These are phyloP conservation scores for Sugiyamaella japonica DNA, from an alignment of 1,139 yeast species.

Conservation along the genomic window DNA sequence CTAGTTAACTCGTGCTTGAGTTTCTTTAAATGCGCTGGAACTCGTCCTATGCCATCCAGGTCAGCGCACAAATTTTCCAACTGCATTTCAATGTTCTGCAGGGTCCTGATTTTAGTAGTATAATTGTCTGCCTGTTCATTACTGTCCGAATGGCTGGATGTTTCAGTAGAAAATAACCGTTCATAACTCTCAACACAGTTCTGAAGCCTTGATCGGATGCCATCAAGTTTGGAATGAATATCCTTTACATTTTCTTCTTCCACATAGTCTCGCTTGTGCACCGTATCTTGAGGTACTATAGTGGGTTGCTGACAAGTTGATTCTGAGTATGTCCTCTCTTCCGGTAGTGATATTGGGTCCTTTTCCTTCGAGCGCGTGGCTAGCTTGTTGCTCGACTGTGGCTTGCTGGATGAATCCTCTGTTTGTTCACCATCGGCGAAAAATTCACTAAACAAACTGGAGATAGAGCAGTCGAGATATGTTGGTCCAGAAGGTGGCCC, in stretches of 20 bases:
- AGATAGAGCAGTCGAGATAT: constrained; percentile 17
- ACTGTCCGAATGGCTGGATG: constrained; percentile 23
- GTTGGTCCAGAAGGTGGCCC: constrained; percentile 6
- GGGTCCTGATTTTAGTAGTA: constrained; percentile 30
- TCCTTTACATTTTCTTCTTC: constrained; percentile 10
- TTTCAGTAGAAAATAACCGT: constrained; percentile 25
- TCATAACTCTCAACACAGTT: constrained; percentile 28
- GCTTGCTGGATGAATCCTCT: not conserved
- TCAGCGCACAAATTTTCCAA: constrained; percentile 31
- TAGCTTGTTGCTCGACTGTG: not conserved
- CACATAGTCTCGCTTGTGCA: too few species aligned
- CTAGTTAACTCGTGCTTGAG: constrained; percentile 30
- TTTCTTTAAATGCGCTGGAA: constrained; percentile 24
- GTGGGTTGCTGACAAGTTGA: not conserved
- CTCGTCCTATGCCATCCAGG: constrained; percentile 25
- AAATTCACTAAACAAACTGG: constrained; percentile 12
- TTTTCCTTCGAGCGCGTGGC: constrained; percentile 4
- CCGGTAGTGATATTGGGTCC: not conserved
- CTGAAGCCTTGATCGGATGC: constrained; percentile 26
- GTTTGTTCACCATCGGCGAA: not conserved
- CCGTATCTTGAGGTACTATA: too few species aligned
- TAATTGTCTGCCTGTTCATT: constrained; percentile 20
- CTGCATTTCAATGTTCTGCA: constrained; percentile 30
- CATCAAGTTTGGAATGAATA: constrained; percentile 11
- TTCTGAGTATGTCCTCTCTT: not conserved